Conservation (phyloP, 2,329 filamentous ascomycete genomes). For the Penicillium psychrosexuale region DNA sequence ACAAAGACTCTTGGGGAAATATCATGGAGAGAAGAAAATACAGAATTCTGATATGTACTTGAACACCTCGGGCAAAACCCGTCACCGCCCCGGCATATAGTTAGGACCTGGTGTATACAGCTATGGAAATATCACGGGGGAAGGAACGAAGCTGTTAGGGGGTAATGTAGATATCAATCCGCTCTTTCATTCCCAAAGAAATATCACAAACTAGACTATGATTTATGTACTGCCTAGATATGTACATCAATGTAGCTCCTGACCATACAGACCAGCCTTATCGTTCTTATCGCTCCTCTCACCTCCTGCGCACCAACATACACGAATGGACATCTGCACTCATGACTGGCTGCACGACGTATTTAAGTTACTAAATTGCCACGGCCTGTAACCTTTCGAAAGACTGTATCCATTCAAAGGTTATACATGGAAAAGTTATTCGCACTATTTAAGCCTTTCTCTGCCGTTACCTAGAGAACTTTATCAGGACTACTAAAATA, state of each 20-base stretch:
- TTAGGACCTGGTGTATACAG: neutral
- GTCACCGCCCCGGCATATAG: constrained; percentile 5
- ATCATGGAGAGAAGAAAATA: constrained; percentile 3
- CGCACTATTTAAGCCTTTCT: too few species aligned
- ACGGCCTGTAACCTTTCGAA: constrained; percentile 1
- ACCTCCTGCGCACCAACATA: neutral
- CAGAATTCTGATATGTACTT: constrained; percentile 2
- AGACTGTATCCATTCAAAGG: neutral
- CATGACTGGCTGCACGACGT: constrained; percentile 3
- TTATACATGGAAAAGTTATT: too few species aligned
- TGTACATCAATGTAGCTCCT: neutral
- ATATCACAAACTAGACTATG: neutral
- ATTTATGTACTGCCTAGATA: neutral
- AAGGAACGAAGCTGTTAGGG: neutral
- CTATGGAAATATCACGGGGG: neutral
- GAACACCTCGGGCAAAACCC: constrained; percentile 1
- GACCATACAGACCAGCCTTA: neutral
- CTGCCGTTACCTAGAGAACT: too few species aligned
- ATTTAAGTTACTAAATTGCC: constrained; percentile 18
- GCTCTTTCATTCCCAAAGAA: neutral
- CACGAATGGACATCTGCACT: neutral
- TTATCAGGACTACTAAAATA: too few species aligned
- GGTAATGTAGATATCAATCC: too few species aligned
- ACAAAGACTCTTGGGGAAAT: neutral
- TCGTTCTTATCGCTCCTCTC: constrained; percentile 4